These are phyloP conservation scores for Ophiocordyceps unilateralis DNA, from an alignment of 2,329 filamentous ascomycete genomes.

Conservation along the genomic window DNA sequence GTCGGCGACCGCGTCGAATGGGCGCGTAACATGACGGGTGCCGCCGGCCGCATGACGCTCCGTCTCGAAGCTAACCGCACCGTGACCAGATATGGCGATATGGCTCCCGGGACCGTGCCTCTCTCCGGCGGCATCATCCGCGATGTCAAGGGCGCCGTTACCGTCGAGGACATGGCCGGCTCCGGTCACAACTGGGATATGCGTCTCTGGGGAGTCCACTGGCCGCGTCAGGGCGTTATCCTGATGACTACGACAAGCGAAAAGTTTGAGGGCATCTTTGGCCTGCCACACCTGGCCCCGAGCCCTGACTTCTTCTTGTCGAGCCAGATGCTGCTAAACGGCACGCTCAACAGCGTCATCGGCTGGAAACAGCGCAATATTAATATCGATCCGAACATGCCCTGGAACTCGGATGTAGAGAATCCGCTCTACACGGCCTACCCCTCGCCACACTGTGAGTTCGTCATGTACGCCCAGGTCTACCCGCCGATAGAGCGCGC, in stretches of 20 bases:
- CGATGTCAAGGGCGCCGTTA: conserved; percentile 51
- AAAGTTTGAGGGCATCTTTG: conserved; percentile 86
- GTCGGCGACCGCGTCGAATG: conserved; percentile 40
- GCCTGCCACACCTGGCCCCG: conserved; percentile 65
- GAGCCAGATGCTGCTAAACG: conserved; percentile 50
- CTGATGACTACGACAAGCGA: conserved; percentile 81
- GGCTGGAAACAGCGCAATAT: conserved; percentile 41
- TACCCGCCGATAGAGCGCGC: conserved; percentile 31
- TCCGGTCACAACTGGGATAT: conserved; percentile 62
- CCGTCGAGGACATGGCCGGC: conserved; percentile 52
- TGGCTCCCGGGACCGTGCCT: conserved; percentile 14
- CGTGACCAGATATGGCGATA: conserved; percentile 25
- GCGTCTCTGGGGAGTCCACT: conserved; percentile 70
- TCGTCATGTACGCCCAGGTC: conserved; percentile 71
- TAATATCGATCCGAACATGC: conserved; percentile 41
- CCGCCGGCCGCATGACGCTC: conserved; percentile 50
- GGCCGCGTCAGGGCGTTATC: conserved; percentile 61
- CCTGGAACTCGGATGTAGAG: conserved; percentile 59
- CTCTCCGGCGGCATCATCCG: conserved; percentile 39
- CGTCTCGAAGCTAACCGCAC: conserved; percentile 41
- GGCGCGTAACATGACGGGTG: conserved; percentile 65
- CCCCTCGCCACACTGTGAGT: conserved; percentile 66
- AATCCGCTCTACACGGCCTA: conserved; percentile 39
- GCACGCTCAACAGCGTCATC: conserved; percentile 52
- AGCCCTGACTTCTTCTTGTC: conserved; percentile 36